Conservation (phyloP, 176 grass and related monocot genomes). For the Dendrocalamus sinicus region DNA sequence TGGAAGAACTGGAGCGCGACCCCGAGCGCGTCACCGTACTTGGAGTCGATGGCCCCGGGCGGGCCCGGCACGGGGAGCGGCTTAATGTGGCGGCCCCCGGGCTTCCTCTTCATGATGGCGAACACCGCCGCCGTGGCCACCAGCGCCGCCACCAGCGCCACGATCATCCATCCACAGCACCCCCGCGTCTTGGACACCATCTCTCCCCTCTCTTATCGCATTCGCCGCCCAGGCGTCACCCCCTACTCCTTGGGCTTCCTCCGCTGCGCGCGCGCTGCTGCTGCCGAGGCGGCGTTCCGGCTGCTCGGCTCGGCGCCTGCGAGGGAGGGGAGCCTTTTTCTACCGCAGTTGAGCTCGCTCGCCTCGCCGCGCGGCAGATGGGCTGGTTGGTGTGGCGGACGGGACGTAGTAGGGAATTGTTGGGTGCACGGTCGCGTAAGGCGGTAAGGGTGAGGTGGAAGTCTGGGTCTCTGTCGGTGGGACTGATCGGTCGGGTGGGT, state of each 20-base stretch:
- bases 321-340: neutral
- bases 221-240: neutral
- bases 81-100: constrained; percentile 44
- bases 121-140: constrained; percentile 79
- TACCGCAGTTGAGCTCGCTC: neutral
- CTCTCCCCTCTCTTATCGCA: constrained; percentile 43
- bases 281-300: neutral
- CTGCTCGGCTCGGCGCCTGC: neutral
- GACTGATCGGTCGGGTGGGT: neutral
- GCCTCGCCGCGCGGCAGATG: constrained; percentile 35
- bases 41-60: constrained; percentile 80
- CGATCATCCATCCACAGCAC: constrained; percentile 86
- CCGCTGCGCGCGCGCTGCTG: neutral
- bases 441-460: neutral
- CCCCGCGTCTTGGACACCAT: constrained; percentile 63
- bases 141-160: constrained; percentile 74
- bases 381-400: constrained; percentile 13
- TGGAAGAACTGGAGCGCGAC: constrained; percentile 95
- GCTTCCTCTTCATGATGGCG: constrained; percentile 75
- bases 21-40: constrained; percentile 82
- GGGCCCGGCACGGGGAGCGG: constrained; percentile 87
- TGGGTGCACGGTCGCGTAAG: constrained; percentile 21
- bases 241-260: neutral
- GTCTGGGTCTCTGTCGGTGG: neutral
- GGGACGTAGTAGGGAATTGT: neutral